These are phyloP conservation scores for Gaultheria prostrata DNA, from an alignment of 148 eudicot species.

Conservation along the genomic window DNA sequence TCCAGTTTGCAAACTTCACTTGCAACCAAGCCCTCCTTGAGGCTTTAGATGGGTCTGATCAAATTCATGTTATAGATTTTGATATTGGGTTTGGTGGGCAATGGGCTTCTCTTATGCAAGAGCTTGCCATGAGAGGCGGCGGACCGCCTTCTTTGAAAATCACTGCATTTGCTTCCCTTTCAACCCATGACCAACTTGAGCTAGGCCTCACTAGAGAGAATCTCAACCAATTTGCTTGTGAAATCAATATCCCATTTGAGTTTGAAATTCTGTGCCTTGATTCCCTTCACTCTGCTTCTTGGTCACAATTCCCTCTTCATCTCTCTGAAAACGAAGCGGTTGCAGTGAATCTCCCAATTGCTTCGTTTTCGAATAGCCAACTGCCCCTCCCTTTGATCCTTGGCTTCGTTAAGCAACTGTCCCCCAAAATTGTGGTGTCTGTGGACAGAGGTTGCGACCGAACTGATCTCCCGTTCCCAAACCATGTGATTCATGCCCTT, in stretches of 20 bases:
- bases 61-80: slow-evolving; percentile 72
- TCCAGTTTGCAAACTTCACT: slow-evolving; percentile 81
- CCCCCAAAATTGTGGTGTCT: slow-evolving; percentile 79
- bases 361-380: slow-evolving; percentile 47
- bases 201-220: slow-evolving; percentile 66
- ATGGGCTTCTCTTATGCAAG: slow-evolving; percentile 96
- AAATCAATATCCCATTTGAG: slow-evolving; percentile 67
- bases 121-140: slow-evolving; percentile 63
- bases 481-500: slow-evolving; percentile 67
- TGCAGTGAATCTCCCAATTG: slow-evolving; percentile 77
- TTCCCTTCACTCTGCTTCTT: slow-evolving; percentile 46
- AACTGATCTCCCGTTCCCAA: slow-evolving; percentile 68
- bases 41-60: slow-evolving; percentile 58
- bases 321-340: slow-evolving; percentile 60
- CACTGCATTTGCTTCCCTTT: slow-evolving; percentile 64
- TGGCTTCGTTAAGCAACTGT: slow-evolving; percentile 59
- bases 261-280: slow-evolving; percentile 65
- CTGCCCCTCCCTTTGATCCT: slow-evolving; percentile 52
- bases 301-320: slow-evolving; percentile 50
- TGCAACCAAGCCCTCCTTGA: slow-evolving; percentile 84
- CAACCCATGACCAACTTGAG: slow-evolving; percentile 62
- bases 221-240: slow-evolving; percentile 72
- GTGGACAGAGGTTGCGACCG: slow-evolving; percentile 80
- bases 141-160: slow-evolving; percentile 63
- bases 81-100: slow-evolving; percentile 94